Percentiles rank a stretch among this genome's conserved stretches.
phyloP scores from a whole-genome alignment of 2,329 filamentous ascomycete genomes.

The Colletotrichum trifolii region DNA sequence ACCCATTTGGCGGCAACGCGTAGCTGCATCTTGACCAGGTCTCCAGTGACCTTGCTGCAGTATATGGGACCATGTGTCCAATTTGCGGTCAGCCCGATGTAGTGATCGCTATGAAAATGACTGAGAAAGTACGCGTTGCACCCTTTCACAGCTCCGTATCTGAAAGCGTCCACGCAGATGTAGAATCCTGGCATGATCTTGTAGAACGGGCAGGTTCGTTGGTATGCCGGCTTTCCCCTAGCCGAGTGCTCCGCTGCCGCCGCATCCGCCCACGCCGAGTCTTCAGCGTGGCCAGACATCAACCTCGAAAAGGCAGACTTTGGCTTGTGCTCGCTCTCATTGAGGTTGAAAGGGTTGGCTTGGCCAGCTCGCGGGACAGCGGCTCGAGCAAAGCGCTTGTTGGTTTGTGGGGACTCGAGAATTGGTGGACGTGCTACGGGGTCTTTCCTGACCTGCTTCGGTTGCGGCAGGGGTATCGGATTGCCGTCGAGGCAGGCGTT shows the following conservation, averaged over 20 bases:
- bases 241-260: slow-evolving; percentile 82
- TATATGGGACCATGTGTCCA: slow-evolving; percentile 97
- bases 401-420: slow-evolving; percentile 52
- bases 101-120: slow-evolving; percentile 98
- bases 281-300: slow-evolving; percentile 93
- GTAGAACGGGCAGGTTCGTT: slow-evolving; percentile 96
- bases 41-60: slow-evolving; percentile 92
- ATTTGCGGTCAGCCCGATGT: slow-evolving; percentile 86
- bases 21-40: slow-evolving; percentile 87
- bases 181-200: slow-evolving; percentile 95
- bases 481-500: slow-evolving; percentile 93
- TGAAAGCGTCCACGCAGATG: slow-evolving; percentile 95
- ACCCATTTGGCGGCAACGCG: slow-evolving; percentile 88
- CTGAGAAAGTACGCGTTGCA: slow-evolving; percentile 96
- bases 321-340: slow-evolving; percentile 47
- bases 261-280: slow-evolving; percentile 88
- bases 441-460: slow-evolving; percentile 30
- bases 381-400: slow-evolving; percentile 74
- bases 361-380: slow-evolving; percentile 82
- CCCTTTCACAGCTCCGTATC: slow-evolving; percentile 91
- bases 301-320: slow-evolving; percentile 89
- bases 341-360: slow-evolving; percentile 77
- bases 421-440: slow-evolving; percentile 34
- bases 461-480: slow-evolving; percentile 65
- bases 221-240: slow-evolving; percentile 85